These are phyloP conservation scores for Cladosporium sp. DNA, from an alignment of 2,329 filamentous ascomycete genomes.

Conservation along the genomic window DNA sequence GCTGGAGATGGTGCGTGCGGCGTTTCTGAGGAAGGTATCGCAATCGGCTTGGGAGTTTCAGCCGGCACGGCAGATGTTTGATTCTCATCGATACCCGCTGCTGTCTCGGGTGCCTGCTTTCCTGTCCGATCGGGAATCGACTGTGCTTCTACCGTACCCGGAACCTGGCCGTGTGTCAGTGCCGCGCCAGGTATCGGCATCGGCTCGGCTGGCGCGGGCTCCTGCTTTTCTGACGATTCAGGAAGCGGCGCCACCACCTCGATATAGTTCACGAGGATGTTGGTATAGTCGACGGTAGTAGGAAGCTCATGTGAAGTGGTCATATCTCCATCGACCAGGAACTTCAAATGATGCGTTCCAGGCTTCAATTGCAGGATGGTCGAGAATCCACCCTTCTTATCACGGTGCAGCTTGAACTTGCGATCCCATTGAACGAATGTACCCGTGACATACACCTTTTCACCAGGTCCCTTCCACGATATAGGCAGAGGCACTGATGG, in stretches of 20 bases:
- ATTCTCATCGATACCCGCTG: background rate
- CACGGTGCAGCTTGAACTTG: constrained; percentile 80
- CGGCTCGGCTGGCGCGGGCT: constrained; percentile 26
- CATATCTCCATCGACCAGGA: constrained; percentile 93
- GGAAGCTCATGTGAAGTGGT: constrained; percentile 81
- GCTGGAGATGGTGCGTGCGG: constrained; percentile 2
- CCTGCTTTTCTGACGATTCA: constrained; percentile 25
- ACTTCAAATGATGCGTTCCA: constrained; percentile 95
- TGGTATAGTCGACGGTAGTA: constrained; percentile 95
- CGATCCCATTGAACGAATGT: constrained; percentile 97
- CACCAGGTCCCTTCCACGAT: constrained; percentile 76
- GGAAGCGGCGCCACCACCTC: constrained; percentile 61
- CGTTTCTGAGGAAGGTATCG: constrained; percentile 2
- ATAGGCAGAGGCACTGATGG: constrained; percentile 81
- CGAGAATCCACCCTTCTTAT: constrained; percentile 59
- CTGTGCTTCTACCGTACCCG: constrained; percentile 42
- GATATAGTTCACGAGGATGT: constrained; percentile 97
- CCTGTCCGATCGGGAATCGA: constrained; percentile 54
- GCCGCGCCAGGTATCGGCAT: constrained; percentile 34
- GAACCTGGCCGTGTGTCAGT: constrained; percentile 27
- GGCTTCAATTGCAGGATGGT: constrained; percentile 81
- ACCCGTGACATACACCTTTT: constrained; percentile 93
- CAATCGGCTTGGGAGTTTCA: constrained; percentile 26
- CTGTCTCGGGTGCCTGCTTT: constrained; percentile 28
- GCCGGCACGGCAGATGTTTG: background rate